These are phyloP conservation scores for Westerdykella aurantiaca DNA, from an alignment of 2,329 filamentous ascomycete genomes.

Conservation along the genomic window DNA sequence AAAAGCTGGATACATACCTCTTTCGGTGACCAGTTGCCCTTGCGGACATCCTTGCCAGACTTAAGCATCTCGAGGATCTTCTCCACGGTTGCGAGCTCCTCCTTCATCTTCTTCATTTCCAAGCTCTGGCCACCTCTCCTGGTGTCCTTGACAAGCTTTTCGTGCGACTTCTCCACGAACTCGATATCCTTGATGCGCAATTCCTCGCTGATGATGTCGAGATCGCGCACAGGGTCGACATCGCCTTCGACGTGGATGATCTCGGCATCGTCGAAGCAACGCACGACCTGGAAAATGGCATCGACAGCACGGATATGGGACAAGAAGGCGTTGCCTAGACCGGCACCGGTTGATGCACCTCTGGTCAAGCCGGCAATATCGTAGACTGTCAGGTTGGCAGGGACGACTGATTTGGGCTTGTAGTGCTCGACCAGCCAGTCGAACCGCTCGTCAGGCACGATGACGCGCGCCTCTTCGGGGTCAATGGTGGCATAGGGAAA, in stretches of 20 bases:
- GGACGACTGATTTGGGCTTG: slow-evolving; percentile 95
- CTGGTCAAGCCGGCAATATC: slow-evolving; percentile 96
- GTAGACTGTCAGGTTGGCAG: slow-evolving; percentile 95
- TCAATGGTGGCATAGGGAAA: slow-evolving; percentile 99
- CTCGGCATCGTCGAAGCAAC: slow-evolving; percentile 97
- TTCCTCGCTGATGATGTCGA: slow-evolving; percentile 96
- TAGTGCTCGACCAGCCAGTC: slow-evolving; percentile 96
- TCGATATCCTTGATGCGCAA: slow-evolving; percentile 97
- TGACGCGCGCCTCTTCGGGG: slow-evolving; percentile 93
- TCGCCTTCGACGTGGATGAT: slow-evolving; percentile 99
- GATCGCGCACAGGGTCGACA: slow-evolving; percentile 87
- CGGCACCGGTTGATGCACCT: slow-evolving; percentile 92
- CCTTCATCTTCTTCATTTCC: slow-evolving; percentile 95
- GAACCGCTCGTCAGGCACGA: slow-evolving; percentile 92
- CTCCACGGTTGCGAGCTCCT: slow-evolving; percentile 89
- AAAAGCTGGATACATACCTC: slow-evolving; percentile 63
- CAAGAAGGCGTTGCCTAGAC: slow-evolving; percentile 95
- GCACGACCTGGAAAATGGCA: slow-evolving; percentile 94
- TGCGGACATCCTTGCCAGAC: slow-evolving; percentile 87
- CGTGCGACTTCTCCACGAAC: slow-evolving; percentile 92
- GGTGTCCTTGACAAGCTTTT: slow-evolving; percentile 90
- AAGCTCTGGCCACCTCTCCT: slow-evolving; percentile 88
- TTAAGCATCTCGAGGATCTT: slow-evolving; percentile 80
- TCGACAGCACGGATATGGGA: slow-evolving; percentile 98
- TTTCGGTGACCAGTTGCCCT: slow-evolving; percentile 83